A percentile compares a stretch with the other conserved stretches of the same genome.
Evolutionary conservation across 2,329 filamentous ascomycete genomes (phyloP).

Genomic region (Pseudopyricularia javanii): DNA sequence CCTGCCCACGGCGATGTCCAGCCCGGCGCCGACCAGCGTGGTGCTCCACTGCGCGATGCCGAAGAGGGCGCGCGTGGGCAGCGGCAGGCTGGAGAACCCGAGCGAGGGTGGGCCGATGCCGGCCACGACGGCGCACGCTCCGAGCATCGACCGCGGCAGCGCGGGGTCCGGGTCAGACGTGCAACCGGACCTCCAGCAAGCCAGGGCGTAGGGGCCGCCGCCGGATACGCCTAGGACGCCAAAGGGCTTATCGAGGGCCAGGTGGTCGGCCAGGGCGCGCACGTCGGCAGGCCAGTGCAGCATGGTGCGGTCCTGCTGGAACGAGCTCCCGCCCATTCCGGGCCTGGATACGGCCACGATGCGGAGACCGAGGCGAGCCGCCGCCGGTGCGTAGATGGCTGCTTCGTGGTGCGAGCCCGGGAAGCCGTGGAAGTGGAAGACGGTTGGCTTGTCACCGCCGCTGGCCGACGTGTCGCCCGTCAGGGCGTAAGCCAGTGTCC

Average conservation of each 20-base stretch:
- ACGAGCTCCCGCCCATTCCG: constrained; percentile 26
- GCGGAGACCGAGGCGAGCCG: constrained; percentile 14
- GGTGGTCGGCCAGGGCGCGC: constrained; percentile 13
- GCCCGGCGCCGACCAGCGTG: constrained; percentile 5
- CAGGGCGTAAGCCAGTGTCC: constrained; percentile 25
- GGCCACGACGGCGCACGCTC: constrained; percentile 7
- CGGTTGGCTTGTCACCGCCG: neutral
- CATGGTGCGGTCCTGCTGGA: constrained; percentile 17
- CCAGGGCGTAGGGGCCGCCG: constrained; percentile 22
- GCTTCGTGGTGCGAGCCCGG: constrained; percentile 27
- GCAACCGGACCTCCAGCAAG: constrained; percentile 10
- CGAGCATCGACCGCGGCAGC: constrained; percentile 16
- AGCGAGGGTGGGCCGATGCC: constrained; percentile 9
- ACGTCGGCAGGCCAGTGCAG: constrained; percentile 22
- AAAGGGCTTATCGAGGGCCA: constrained; percentile 13
- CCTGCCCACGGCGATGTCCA: constrained; percentile 6
- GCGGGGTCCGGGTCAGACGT: constrained; percentile 7
- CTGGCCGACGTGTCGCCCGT: constrained; percentile 24
- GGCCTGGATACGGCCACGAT: constrained; percentile 27
- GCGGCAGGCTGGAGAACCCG: constrained; percentile 11
- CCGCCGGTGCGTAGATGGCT: constrained; percentile 12
- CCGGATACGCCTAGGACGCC: constrained; percentile 21
- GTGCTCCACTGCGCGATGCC: constrained; percentile 7
- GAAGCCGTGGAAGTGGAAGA: constrained; percentile 29
- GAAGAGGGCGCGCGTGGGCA: constrained; percentile 6